Evolutionary conservation across 2,329 filamentous ascomycete genomes (phyloP).

Genomic region (Proliferodiscus dingleyae): DNA sequence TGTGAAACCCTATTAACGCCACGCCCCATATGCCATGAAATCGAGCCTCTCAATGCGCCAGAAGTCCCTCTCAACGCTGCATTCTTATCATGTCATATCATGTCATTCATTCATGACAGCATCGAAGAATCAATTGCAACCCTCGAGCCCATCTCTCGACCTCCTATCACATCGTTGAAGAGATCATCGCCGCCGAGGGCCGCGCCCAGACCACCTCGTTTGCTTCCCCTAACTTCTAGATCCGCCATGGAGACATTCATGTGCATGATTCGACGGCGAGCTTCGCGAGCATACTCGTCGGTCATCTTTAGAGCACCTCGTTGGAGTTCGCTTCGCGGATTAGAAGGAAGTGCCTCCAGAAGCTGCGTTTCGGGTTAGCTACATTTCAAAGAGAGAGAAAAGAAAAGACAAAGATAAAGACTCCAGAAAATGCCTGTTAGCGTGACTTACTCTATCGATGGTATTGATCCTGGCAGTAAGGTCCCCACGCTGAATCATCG

Average conservation of each 20-base stretch:
- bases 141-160: no score
- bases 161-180: constrained; percentile 1
- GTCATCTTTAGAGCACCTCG: constrained; percentile 62
- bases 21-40: no score
- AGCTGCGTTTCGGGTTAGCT: constrained; percentile 42
- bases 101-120: no score
- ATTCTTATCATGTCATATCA: no score
- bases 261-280: constrained; percentile 70
- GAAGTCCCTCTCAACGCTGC: no score
- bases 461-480: constrained; percentile 80
- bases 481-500: constrained; percentile 68
- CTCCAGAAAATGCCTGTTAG: no score
- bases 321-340: constrained; percentile 67
- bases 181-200: constrained; percentile 9
- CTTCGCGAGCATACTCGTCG: constrained; percentile 66
- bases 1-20: no score
- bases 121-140: no score
- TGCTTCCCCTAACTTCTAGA: constrained; percentile 53
- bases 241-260: constrained; percentile 73
- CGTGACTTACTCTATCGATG: constrained; percentile 64
- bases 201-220: constrained; percentile 5
- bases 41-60: no score
- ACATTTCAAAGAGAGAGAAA: background rate
- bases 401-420: no score
- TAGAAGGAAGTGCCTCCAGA: constrained; percentile 64